These are phyloP conservation scores for Thielaviopsis musarum DNA, from an alignment of 2,329 filamentous ascomycete genomes.

Conservation along the genomic window DNA sequence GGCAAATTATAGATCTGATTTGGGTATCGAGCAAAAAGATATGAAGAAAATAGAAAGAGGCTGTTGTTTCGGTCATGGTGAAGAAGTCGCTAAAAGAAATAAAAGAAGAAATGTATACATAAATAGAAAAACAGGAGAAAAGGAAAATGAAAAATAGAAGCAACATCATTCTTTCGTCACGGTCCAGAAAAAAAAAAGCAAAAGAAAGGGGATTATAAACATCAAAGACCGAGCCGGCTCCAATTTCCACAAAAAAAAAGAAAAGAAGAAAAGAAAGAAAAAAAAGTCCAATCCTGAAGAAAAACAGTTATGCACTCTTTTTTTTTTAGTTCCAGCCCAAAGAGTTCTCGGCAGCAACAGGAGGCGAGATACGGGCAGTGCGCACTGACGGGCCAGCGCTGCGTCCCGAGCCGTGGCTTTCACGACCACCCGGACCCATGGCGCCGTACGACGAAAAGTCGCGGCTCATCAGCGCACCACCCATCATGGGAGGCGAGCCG, in stretches of 20 bases:
- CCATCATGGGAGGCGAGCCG: conserved; percentile 49
- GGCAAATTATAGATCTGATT: background rate
- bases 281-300: background rate
- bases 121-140: background rate
- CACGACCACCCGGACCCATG: conserved; percentile 29
- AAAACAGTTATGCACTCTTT: conserved; percentile 11
- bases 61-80: background rate
- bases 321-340: conserved; percentile 68
- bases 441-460: conserved; percentile 37
- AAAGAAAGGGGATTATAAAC: conserved; percentile 2
- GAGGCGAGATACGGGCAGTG: conserved; percentile 62
- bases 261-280: background rate
- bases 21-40: conserved; percentile 11
- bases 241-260: background rate
- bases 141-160: background rate
- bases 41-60: conserved; percentile 9
- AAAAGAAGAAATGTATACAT: background rate
- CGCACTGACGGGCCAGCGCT: conserved; percentile 36
- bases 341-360: conserved; percentile 85
- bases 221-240: conserved; percentile 6
- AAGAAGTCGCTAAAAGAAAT: background rate
- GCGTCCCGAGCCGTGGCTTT: conserved; percentile 51
- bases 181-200: conserved; percentile 3
- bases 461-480: conserved; percentile 44
- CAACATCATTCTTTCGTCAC: background rate